These are phyloP conservation scores for Kazachstania psychrophila DNA, from an alignment of 805 yeast genomes.

Conservation along the genomic window DNA sequence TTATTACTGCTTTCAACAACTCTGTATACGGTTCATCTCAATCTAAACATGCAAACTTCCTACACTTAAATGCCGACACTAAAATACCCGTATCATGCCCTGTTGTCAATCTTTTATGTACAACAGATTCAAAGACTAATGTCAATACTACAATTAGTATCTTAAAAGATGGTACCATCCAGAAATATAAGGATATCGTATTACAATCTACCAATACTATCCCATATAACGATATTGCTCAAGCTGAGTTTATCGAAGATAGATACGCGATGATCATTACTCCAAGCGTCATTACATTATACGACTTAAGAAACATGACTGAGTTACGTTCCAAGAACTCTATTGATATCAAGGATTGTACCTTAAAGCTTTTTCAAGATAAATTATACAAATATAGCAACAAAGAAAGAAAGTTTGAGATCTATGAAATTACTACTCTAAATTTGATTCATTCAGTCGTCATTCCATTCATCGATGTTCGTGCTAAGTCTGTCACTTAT, in stretches of 20 bases:
- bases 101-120: conserved; percentile 5
- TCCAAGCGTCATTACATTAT: conserved; percentile 4
- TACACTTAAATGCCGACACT: conserved; percentile 5
- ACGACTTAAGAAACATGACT: conserved; percentile 7
- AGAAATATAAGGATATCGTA: conserved; percentile 14
- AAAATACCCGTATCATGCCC: conserved; percentile 6
- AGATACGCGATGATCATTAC: conserved; percentile 7
- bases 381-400: conserved; percentile 7
- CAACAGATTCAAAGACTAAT: conserved; percentile 6
- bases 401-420: conserved; percentile 2
- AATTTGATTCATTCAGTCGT: conserved; percentile 7
- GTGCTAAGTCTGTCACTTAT: conserved; percentile 13
- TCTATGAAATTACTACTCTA: conserved; percentile 8
- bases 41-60: conserved; percentile 4
- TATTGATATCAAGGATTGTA: neutral
- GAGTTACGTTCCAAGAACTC: conserved; percentile 8
- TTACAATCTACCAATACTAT: conserved; percentile 1
- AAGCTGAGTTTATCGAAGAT: conserved; percentile 8
- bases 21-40: conserved; percentile 7
- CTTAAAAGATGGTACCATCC: conserved; percentile 25
- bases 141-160: conserved; percentile 14
- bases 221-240: conserved; percentile 7
- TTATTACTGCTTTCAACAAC: conserved; percentile 26
- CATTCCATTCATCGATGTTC: conserved; percentile 19
- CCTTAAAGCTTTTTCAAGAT: conserved; percentile 5